These are phyloP conservation scores for Backusella tuberculispora DNA, from an alignment of 192 early-diverging fungal species.

Conservation along the genomic window DNA sequence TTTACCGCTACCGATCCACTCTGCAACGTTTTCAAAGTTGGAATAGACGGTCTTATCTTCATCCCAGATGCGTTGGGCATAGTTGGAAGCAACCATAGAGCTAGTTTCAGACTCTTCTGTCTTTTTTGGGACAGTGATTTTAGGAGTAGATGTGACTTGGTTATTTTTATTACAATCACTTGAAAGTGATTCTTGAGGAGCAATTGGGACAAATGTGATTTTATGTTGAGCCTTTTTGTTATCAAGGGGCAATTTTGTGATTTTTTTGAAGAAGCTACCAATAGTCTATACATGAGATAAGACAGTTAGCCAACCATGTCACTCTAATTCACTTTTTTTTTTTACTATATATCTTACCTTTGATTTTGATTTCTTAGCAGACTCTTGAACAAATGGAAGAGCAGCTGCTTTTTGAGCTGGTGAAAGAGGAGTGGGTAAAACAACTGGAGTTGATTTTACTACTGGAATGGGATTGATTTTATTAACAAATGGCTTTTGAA, in stretches of 20 bases:
- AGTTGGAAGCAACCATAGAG: background rate
- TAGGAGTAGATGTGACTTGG: background rate
- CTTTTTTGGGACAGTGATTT: background rate
- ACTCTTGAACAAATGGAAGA: slow-evolving; percentile 1
- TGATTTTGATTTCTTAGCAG: background rate
- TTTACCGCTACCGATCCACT: slow-evolving; percentile 40
- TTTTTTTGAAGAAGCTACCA: slow-evolving; percentile 11
- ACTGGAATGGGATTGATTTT: slow-evolving; percentile 4
- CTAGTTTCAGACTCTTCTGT: background rate
- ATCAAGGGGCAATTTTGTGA: background rate
- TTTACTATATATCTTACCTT: slow-evolving; percentile 4
- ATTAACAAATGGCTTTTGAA: slow-evolving; percentile 11
- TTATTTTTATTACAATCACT: slow-evolving; percentile 4
- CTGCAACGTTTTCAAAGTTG: slow-evolving; percentile 32
- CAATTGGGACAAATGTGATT: slow-evolving; percentile 15
- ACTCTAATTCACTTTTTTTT: background rate
- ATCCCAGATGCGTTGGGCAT: slow-evolving; percentile 37
- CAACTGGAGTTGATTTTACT: background rate
- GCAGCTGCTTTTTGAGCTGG: slow-evolving; percentile 18
- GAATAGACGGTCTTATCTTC: slow-evolving; percentile 32
- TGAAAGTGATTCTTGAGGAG: slow-evolving; percentile 3
- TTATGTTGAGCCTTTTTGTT: slow-evolving; percentile 6
- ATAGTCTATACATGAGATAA: slow-evolving; percentile 13
- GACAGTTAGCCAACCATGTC: slow-evolving; percentile 7
- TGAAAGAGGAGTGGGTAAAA: background rate